Conservation (phyloP, 352 stramenopile genomes). For the Globisporangium nodosum region DNA sequence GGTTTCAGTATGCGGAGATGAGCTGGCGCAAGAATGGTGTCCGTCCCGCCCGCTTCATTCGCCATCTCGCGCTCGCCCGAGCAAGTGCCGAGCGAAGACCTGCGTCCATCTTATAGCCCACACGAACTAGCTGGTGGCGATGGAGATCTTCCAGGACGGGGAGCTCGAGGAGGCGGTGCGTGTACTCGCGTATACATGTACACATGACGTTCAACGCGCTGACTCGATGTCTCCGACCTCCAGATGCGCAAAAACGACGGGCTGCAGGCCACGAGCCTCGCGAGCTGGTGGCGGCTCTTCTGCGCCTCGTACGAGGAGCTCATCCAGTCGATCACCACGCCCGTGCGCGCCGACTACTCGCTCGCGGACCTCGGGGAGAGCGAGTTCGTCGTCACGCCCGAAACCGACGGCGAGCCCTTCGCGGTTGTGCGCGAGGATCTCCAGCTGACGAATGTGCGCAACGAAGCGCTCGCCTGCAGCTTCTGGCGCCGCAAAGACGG, state of each 20-base stretch:
- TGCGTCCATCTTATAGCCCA: too few relatives aligned
- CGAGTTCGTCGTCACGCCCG: constrained; percentile 13
- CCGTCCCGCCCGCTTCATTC: neutral
- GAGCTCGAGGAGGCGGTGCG: constrained; percentile 72
- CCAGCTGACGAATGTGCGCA: constrained; percentile 39
- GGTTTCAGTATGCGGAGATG: constrained; percentile 1
- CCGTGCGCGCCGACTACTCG: constrained; percentile 56
- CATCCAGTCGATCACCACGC: constrained; percentile 62
- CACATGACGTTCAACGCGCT: neutral
- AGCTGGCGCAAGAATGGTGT: neutral
- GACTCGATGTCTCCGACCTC: neutral
- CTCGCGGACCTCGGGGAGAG: constrained; percentile 41
- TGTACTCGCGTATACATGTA: neutral
- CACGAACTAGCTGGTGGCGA: constrained; percentile 6
- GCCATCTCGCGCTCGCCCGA: neutral
- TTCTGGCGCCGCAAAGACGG: constrained; percentile 43
- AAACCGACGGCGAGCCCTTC: constrained; percentile 5
- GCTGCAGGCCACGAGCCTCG: constrained; percentile 41
- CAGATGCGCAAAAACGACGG: constrained; percentile 55
- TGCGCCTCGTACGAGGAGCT: constrained; percentile 66
- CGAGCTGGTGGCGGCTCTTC: constrained; percentile 70
- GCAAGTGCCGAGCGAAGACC: neutral
- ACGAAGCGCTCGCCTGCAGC: constrained; percentile 58
- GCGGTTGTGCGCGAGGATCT: constrained; percentile 50
- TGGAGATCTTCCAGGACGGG: constrained; percentile 81